Conservation (phyloP, 2,329 filamentous ascomycete species). For the Venturia pyrina region DNA sequence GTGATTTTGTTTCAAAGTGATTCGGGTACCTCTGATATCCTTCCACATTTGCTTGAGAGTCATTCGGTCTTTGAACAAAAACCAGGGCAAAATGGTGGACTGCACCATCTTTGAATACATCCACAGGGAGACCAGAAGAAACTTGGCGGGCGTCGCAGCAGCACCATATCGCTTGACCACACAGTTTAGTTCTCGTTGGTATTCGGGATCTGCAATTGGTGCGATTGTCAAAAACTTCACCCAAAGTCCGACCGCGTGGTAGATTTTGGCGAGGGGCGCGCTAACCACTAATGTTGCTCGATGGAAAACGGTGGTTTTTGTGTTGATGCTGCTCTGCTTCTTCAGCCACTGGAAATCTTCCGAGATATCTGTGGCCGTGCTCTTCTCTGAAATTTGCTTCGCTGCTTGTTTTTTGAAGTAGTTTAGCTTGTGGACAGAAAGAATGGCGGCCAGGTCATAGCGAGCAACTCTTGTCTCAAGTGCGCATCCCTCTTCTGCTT, state of each 20-base stretch:
- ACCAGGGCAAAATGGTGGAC: conserved; percentile 35
- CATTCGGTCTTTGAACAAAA: conserved; percentile 39
- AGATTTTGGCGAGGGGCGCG: conserved; percentile 21
- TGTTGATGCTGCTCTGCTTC: conserved; percentile 14
- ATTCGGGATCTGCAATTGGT: conserved; percentile 42
- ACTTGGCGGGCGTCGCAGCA: conserved; percentile 27
- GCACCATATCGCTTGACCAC: conserved; percentile 28
- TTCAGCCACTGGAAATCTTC: conserved; percentile 12
- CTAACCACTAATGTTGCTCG: conserved; percentile 16
- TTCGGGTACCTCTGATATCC: conserved; percentile 39
- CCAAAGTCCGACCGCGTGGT: conserved; percentile 33
- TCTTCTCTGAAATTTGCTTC: conserved; percentile 6
- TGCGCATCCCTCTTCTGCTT: conserved; percentile 29
- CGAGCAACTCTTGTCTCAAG: conserved; percentile 34
- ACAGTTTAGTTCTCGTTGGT: conserved; percentile 40
- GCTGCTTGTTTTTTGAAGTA: conserved; percentile 19
- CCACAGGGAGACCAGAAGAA: conserved; percentile 39
- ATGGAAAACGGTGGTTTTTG: conserved; percentile 20
- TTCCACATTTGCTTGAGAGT: conserved; percentile 38
- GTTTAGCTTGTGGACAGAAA: conserved; percentile 24
- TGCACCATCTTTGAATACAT: conserved; percentile 36
- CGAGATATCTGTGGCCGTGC: conserved; percentile 1
- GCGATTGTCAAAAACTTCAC: conserved; percentile 42
- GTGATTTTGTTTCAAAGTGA: conserved; percentile 36
- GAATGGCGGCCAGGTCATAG: conserved; percentile 38